Evolutionary conservation across 495 filamentous ascomycete species (phyloP), one percentile per base, ranked within the genome.

Genomic region (Hypoxylon cercidicola): DNA sequence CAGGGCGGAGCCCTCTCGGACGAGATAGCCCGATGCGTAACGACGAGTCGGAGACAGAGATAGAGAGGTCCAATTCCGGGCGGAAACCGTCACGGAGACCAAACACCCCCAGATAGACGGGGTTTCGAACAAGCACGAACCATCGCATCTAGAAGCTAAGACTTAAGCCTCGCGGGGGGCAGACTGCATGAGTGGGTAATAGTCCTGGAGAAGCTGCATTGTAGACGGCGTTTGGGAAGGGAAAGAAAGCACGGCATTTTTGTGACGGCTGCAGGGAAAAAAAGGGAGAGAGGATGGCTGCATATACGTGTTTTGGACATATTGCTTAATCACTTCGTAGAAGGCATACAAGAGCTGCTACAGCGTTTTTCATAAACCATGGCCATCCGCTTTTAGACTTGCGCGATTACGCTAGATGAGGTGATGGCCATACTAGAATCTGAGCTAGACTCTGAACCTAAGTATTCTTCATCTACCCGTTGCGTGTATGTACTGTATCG

Each of bases 1-100:
- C 69, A 8, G 65, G 59, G 4, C 65, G 68, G 40, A 73, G 71
- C 20, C 71, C 71, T 6, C 71, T 73, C 15, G 58, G 65, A 9
- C 55, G 51, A 11, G 39, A 15, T n/a, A 64, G 55, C 37, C 51
- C 41, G 7, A 40, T 39, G 23, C 54, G 43, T 8, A 46, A 55
- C 19, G 55, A 53, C 3, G 66, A 57, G 30, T 15, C n/a, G 2
- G 23, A 25, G 23, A 25, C 9, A 21, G 65, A 64, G 9, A 41
- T 43, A 51, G 55, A 64, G 1, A 56, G 48, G 10, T 35, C 60
- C 1, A 44, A 39, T 40, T 54, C 64, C 32, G 37, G 64, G 18
- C 37, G 39, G 3, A 59, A 19, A 7, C 32, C 28, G 21, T 34
- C 59, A 1, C 43, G 21, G 16, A 58, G 59, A 37, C 54, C 64